A percentile compares a stretch with the other conserved stretches of the same genome.
Evolutionary conservation across 768 basidiomycete species (phyloP).

Genomic region (Cystobasidium ongulense): DNA sequence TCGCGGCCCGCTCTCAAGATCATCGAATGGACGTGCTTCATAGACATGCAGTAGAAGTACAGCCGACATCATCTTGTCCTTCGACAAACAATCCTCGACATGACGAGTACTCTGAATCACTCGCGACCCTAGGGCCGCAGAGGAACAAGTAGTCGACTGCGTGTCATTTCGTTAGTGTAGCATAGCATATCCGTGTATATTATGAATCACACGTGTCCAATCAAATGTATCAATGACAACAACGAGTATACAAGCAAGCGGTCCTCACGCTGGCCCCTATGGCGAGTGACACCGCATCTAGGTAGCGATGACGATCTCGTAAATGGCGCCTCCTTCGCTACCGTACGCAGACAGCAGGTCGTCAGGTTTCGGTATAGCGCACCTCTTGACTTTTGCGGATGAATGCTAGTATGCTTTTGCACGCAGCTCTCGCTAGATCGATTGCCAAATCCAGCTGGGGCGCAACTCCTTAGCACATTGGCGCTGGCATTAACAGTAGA

Average conservation of each 20-base stretch:
- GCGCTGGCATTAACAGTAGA: neutral
- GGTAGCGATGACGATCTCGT: no score
- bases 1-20: no score
- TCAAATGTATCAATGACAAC: no score
- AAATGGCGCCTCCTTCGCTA: no score
- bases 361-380: conserved; percentile 23
- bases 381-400: conserved; percentile 36
- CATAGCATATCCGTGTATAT: neutral
- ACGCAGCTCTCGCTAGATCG: conserved; percentile 31
- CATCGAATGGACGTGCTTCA: no score
- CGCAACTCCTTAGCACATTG: neutral
- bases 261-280: no score
- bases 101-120: no score
- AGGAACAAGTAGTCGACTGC: neutral
- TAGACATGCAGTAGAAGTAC: no score
- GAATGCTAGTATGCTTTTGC: conserved; percentile 32
- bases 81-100: no score
- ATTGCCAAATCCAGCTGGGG: conserved; percentile 36
- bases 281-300: no score
- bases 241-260: no score
- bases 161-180: neutral
- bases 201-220: neutral
- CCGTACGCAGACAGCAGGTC: neutral
- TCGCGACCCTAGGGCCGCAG: neutral
- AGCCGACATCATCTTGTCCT: no score